Evolutionary conservation across 1,139 yeast genomes (phyloP).

Genomic region (Hyphopichia khmerensis): DNA sequence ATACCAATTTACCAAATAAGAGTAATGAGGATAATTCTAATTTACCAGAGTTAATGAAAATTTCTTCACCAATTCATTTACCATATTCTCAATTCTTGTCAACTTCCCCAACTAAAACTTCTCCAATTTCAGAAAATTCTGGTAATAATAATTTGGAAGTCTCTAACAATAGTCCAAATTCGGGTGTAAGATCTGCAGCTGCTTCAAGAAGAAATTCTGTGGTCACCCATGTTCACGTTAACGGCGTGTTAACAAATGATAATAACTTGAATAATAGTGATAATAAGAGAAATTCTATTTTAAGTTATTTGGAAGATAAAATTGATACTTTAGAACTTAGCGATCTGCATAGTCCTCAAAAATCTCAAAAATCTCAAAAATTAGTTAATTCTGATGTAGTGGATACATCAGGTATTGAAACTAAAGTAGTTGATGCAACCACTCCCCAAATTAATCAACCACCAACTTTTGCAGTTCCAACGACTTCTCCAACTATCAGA

Average conservation of each 20-base stretch:
- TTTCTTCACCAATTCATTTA: conserved; percentile 29
- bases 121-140: conserved; percentile 16
- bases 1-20: conserved; percentile 13
- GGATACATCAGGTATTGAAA: not conserved
- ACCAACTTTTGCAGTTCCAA: conserved; percentile 26
- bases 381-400: conserved; percentile 2
- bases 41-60: conserved; percentile 30
- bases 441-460: conserved; percentile 33
- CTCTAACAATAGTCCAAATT: conserved; percentile 6
- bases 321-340: conserved; percentile 44
- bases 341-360: conserved; percentile 27
- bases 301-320: conserved; percentile 47
- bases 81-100: conserved; percentile 39
- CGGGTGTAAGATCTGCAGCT: conserved; percentile 15
- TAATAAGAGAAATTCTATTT: conserved; percentile 41
- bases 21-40: conserved; percentile 14
- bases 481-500: conserved; percentile 13
- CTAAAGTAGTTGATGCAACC: not conserved
- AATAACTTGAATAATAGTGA: conserved; percentile 21
- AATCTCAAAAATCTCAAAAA: conserved; percentile 9
- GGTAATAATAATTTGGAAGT: not conserved
- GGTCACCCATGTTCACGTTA: conserved; percentile 47
- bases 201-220: conserved; percentile 41
- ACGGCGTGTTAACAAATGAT: conserved; percentile 46
- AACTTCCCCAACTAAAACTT: conserved; percentile 35